Evolutionary conservation across 768 basidiomycete genomes (phyloP), one percentile per base, ranked within the genome.

Genomic region (Royoungia palumana): DNA sequence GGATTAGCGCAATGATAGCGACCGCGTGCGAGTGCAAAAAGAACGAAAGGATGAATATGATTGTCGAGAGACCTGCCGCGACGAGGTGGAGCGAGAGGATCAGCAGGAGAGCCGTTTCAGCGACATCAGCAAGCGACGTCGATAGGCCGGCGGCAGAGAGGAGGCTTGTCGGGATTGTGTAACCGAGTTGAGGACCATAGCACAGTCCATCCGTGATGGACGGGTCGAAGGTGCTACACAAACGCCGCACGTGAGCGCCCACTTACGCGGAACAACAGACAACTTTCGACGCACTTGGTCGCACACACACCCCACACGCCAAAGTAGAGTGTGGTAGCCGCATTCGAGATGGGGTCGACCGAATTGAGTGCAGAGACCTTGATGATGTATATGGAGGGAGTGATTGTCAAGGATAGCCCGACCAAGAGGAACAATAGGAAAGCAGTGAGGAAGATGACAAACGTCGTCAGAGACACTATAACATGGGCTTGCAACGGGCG

Each of bases 261-360:
- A 9, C 28, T 9, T 9, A 32, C 30, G 30, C 1, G 20, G 6
- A 19, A 9, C 13, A 3, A 6, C 13, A 28, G 6, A 14, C 2
- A 19, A 5, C 12, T 14, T 30, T 34, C 13, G 13, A 54, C 57
- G 51, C 40, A 76, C 81, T 74, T 79, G n/a, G 67, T 67, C 1
- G 82, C 82, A 66, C 91, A 94, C 30, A 84, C 74, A 1, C 91
- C 91, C 85, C 89, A 92, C 6, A 91, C 83, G 4, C 91, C 91
- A 52, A 91, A 85, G 30, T 80, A 75, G 10, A 90, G 66, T 55
- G 75, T 71, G 4, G 81, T 83, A 24, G 82, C 81, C 12, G 81
- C 66, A 51, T 74, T 73, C 11, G 83, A 81, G 28, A 61, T 55
- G 3, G 75, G 73, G 41, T 69, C 63, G 35, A 32, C 20, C 20